A percentile compares a stretch with the other conserved stretches of the same genome.
phyloP scores from a whole-genome alignment of 1,284 basidiomycete genomes.

The Earliella scabrosa region DNA sequence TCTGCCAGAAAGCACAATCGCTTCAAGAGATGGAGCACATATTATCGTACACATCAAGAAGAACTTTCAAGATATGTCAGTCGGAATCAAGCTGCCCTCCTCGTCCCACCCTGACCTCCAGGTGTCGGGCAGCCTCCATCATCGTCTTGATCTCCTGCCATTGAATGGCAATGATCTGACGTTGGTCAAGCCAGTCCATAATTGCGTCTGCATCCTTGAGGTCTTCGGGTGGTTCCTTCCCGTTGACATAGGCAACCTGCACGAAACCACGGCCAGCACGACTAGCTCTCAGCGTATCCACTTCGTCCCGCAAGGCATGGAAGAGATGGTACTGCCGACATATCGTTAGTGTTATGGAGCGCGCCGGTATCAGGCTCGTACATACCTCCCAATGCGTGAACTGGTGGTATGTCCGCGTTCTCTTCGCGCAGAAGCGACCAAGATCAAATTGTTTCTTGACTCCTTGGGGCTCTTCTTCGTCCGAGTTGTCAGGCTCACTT shows the following conservation, averaged over 20 bases:
- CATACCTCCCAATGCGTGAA: constrained; percentile 88
- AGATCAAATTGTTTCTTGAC: constrained; percentile 50
- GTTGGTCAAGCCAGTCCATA: constrained; percentile 81
- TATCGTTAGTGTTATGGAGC: not conserved
- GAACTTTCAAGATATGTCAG: too few species aligned
- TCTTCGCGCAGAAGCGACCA: constrained; percentile 76
- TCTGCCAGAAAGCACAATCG: too few species aligned
- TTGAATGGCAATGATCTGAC: constrained; percentile 66
- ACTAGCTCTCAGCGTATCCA: constrained; percentile 50
- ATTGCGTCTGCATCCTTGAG: constrained; percentile 73
- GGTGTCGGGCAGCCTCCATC: constrained; percentile 70
- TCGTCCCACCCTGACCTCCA: constrained; percentile 57
- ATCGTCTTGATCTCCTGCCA: constrained; percentile 71
- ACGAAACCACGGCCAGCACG: constrained; percentile 49
- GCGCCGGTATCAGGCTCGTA: too few species aligned
- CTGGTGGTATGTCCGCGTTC: constrained; percentile 72
- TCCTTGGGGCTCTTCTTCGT: constrained; percentile 39
- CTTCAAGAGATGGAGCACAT: not conserved
- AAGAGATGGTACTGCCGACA: constrained; percentile 60
- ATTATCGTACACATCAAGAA: not conserved
- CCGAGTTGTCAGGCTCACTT: constrained; percentile 31
- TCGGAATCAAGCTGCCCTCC: constrained; percentile 42
- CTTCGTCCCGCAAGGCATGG: constrained; percentile 54
- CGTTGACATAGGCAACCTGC: constrained; percentile 57
- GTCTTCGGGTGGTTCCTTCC: constrained; percentile 62